Conservation (phyloP, 345 rosid species). For the Salix udensis region DNA sequence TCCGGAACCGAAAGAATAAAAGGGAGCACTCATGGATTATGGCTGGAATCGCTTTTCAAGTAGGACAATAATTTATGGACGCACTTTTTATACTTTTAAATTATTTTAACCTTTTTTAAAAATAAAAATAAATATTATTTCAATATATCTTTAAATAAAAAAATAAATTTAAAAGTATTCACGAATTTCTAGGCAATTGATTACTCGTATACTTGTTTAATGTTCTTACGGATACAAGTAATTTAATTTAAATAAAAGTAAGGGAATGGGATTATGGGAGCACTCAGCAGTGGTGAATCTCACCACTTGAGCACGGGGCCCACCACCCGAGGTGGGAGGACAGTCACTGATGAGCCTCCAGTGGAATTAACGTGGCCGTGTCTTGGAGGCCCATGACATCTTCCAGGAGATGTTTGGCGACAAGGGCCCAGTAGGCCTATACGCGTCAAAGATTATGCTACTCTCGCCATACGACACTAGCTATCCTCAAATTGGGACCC, state of each 20-base stretch:
- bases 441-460: background rate
- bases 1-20: background rate
- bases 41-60: background rate
- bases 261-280: background rate
- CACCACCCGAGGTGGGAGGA: background rate
- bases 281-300: background rate
- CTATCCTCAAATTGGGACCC: no score
- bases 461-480: background rate
- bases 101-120: no score
- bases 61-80: background rate
- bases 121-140: no score
- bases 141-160: no score
- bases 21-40: background rate
- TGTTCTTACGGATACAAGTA: no score
- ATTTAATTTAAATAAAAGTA: background rate
- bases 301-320: background rate
- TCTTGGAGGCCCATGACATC: background rate
- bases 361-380: background rate
- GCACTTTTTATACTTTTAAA: no score
- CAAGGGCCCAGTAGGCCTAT: background rate
- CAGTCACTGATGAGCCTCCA: background rate
- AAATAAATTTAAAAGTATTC: no score
- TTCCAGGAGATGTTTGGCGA: background rate
- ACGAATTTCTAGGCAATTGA: background rate
- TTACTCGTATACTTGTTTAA: background rate